Conservation (phyloP, 1,139 yeast species). For the Blastobotrys capitulatus region DNA sequence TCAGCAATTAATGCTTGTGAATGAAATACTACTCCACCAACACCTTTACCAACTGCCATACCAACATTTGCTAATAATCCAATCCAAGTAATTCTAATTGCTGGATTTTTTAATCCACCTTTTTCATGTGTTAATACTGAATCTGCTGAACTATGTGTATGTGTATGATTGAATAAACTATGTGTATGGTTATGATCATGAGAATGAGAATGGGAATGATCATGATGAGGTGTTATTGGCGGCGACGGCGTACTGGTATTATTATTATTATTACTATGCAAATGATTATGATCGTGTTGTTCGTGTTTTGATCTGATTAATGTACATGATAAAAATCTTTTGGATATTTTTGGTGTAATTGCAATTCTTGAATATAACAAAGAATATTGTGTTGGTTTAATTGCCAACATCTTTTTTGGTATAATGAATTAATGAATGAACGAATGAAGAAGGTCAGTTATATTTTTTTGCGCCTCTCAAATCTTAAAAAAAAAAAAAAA, state of each 20-base stretch:
- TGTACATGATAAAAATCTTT: not conserved
- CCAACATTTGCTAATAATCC: constrained; percentile 79
- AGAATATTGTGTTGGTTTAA: too few species aligned
- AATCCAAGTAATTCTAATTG: constrained; percentile 88
- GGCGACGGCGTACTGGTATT: too few species aligned
- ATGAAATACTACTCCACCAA: constrained; percentile 88
- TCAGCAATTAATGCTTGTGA: constrained; percentile 94
- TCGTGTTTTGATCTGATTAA: too few species aligned
- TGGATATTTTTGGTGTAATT: too few species aligned
- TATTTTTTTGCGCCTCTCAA: too few species aligned
- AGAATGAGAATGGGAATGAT: constrained; percentile 7
- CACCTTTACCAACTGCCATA: constrained; percentile 79
- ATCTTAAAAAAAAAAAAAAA: too few species aligned
- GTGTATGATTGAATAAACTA: constrained; percentile 25
- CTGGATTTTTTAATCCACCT: constrained; percentile 57
- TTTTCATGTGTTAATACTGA: constrained; percentile 26
- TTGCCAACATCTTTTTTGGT: too few species aligned
- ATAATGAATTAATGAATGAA: too few species aligned
- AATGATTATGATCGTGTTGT: too few species aligned
- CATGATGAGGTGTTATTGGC: constrained; percentile 20
- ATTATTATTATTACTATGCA: too few species aligned
- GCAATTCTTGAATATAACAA: too few species aligned
- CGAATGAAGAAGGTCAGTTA: too few species aligned
- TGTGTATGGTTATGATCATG: constrained; percentile 26
- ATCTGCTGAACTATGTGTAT: constrained; percentile 28